Conservation (phyloP, 1,284 basidiomycete genomes). For the Mycena sp. region DNA sequence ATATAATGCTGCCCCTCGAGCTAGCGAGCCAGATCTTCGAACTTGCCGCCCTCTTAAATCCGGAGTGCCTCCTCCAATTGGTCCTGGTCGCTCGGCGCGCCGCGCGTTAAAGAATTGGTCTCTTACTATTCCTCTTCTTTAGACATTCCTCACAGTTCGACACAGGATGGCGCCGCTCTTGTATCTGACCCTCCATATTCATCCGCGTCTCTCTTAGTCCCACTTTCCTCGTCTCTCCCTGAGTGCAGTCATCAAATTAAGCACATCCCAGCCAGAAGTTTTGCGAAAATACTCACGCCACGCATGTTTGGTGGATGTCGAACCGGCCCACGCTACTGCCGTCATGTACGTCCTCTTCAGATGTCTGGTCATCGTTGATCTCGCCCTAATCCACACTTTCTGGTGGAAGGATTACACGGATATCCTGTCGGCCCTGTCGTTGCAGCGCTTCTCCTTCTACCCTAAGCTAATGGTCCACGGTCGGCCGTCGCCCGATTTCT, state of each 20-base stretch:
- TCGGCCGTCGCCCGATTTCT: neutral
- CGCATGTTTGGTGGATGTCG: neutral
- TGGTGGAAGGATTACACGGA: neutral
- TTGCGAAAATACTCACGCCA: neutral
- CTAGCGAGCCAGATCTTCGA: too few species aligned
- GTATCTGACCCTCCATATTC: neutral
- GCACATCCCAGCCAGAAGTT: neutral
- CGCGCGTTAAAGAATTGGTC: too few species aligned
- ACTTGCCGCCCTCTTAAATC: too few species aligned
- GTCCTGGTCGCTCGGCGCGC: too few species aligned
- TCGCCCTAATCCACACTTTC: neutral
- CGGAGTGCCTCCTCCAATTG: too few species aligned
- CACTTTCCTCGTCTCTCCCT: neutral
- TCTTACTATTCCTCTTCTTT: neutral
- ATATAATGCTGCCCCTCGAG: too few species aligned
- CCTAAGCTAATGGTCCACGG: neutral
- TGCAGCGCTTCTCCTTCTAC: neutral
- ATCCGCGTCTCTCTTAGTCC: neutral
- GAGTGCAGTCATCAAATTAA: too few species aligned
- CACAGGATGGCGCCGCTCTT: neutral
- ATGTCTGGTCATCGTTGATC: neutral
- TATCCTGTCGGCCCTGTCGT: neutral
- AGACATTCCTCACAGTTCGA: neutral
- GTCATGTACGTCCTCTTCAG: neutral
- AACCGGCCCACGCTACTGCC: neutral